Percentiles rank a stretch among this genome's conserved stretches.
These are phyloP conservation scores for Pleurotus pulmonarius DNA, from an alignment of 768 basidiomycete species.

Conservation along the genomic window DNA sequence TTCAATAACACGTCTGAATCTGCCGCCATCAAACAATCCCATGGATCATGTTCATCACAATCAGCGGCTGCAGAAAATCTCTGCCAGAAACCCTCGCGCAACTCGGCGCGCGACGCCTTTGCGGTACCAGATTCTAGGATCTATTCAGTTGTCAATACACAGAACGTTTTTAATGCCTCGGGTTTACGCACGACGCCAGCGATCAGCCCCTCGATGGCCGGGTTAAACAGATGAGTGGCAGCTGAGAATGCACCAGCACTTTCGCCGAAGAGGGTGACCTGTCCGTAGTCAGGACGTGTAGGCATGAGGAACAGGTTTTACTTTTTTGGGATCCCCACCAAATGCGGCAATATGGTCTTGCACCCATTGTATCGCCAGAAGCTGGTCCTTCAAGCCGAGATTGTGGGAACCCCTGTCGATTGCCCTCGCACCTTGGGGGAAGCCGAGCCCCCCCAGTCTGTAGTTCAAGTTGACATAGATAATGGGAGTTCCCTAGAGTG, in stretches of 20 bases:
- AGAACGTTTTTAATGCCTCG: not conserved
- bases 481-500: conserved; percentile 30
- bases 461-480: conserved; percentile 48
- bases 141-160: not conserved
- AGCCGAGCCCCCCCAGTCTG: conserved; percentile 44
- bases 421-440: conserved; percentile 36
- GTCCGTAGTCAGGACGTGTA: not conserved
- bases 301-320: conserved; percentile 6
- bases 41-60: not conserved
- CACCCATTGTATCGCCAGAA: conserved; percentile 44
- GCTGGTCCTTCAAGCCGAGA: conserved; percentile 36
- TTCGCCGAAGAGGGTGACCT: conserved; percentile 45
- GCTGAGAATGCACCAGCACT: conserved; percentile 46
- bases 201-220: conserved; percentile 21
- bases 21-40: not conserved
- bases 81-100: not conserved
- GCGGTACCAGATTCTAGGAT: not conserved
- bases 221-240: conserved; percentile 30
- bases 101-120: not conserved
- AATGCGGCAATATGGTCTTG: conserved; percentile 51
- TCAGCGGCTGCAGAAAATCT: not conserved
- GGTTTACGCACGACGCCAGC: conserved; percentile 24
- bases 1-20: not conserved
- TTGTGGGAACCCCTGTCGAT: conserved; percentile 27
- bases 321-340: conserved; percentile 51